phyloP scores from a whole-genome alignment of 1,284 basidiomycete genomes.

The Wallemia hederae region DNA sequence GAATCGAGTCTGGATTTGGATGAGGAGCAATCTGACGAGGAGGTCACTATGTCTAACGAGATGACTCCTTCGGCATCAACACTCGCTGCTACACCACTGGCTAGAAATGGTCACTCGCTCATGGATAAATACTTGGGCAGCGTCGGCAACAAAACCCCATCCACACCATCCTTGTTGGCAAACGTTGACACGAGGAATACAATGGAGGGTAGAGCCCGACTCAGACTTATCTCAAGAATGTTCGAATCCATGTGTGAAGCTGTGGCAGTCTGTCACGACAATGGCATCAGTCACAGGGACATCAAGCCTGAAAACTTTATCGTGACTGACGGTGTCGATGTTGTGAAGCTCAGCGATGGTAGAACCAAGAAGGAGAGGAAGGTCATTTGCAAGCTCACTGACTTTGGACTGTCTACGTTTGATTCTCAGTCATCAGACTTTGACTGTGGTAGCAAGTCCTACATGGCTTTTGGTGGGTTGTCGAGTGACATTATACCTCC shows the following conservation, averaged over 20 bases:
- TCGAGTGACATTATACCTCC: not conserved
- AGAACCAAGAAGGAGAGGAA: constrained; percentile 16
- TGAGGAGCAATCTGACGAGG: not conserved
- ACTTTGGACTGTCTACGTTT: constrained; percentile 82
- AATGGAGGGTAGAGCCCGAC: constrained; percentile 53
- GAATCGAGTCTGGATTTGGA: not conserved
- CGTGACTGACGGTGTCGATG: constrained; percentile 47
- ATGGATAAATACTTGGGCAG: constrained; percentile 11
- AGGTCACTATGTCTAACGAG: not conserved
- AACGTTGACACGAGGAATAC: constrained; percentile 43
- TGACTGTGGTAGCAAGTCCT: constrained; percentile 93
- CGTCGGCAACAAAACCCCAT: constrained; percentile 35
- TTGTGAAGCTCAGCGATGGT: constrained; percentile 12
- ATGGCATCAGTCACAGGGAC: constrained; percentile 76
- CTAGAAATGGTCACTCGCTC: constrained; percentile 9
- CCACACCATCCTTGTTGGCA: constrained; percentile 76
- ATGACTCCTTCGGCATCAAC: not conserved
- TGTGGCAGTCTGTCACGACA: constrained; percentile 78
- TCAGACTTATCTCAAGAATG: constrained; percentile 82
- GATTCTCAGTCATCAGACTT: constrained; percentile 73
- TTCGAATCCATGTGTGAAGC: constrained; percentile 95
- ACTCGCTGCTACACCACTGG: constrained; percentile 4
- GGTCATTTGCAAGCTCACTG: constrained; percentile 61
- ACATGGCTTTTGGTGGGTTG: constrained; percentile 75
- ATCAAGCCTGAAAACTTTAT: constrained; percentile 97